Evolutionary conservation across 768 basidiomycete species (phyloP), one percentile per base, ranked within the genome.

Genomic region (Thelephora ganbajun): DNA sequence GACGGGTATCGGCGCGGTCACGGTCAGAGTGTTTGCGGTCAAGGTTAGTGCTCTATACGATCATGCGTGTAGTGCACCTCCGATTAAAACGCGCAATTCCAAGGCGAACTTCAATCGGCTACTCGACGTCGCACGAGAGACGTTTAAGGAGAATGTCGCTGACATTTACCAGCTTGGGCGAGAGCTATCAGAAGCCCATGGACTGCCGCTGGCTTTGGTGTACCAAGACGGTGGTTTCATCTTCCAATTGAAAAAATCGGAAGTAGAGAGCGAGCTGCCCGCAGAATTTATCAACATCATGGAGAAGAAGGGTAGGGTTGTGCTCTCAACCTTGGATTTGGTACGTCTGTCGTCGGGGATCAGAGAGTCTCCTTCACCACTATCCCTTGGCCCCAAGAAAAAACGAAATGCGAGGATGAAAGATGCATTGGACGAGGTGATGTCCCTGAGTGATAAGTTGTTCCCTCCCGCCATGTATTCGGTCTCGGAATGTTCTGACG

Each of bases 51-150:
- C 2, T 18, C 19, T 18, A 46, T 43, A 34, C 30, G 34, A 3
- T 43, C 23, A 47, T 39, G 33, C 41, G 9, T 26, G 2, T 9
- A 7, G 16, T 35, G 35, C 9, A 22, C 44, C 16, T 33, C 43
- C 51, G 35, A 30, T 2, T 14, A 26, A 11, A 33, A 33, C 20
- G 37, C 33, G 30, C 30, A 23, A 35, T 34, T 39, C 44, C 6
- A 42, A 83, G 75, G 84, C 88, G 2, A 84, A 86, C 51, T 74
- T 72, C 56, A 87, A 90, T 54, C 77, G 77, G 23, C 69, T 94
- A 9, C 79, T 99, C 26, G 94, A 98, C 53, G 90, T 98, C 6
- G 96, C 94, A 1, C 76, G 96, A 2, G 90, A 90, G 61, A 93
- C 93, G 0, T 97, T 83, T 67, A 88, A 83, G 55, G 93, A 99